Conservation (phyloP, 768 basidiomycete genomes). For the Suillus alpinus region DNA sequence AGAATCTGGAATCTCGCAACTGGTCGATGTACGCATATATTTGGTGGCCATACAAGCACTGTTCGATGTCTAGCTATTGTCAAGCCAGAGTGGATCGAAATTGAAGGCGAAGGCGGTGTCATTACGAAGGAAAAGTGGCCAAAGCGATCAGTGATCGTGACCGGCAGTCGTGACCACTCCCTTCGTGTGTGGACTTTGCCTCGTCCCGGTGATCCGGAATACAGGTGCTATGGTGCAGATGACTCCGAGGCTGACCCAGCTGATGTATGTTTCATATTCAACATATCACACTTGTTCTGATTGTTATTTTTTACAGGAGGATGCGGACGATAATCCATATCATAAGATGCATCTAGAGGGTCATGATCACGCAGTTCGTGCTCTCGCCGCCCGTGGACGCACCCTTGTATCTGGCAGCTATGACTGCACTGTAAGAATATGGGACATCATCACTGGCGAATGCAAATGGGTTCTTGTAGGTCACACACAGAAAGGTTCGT, state of each 20-base stretch:
- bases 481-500: slow-evolving; percentile 87
- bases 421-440: slow-evolving; percentile 91
- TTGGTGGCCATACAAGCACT: slow-evolving; percentile 95
- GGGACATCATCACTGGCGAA: slow-evolving; percentile 85
- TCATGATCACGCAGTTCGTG: slow-evolving; percentile 89
- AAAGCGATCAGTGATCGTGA: slow-evolving; percentile 68
- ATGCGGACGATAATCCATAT: slow-evolving; percentile 80
- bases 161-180: slow-evolving; percentile 67
- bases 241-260: slow-evolving; percentile 59
- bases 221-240: slow-evolving; percentile 61
- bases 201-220: slow-evolving; percentile 70
- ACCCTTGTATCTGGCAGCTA: slow-evolving; percentile 95
- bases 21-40: slow-evolving; percentile 85
- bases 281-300: neutral
- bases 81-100: slow-evolving; percentile 84
- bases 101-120: slow-evolving; percentile 60
- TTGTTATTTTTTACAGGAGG: slow-evolving; percentile 43
- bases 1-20: slow-evolving; percentile 85
- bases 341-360: slow-evolving; percentile 83
- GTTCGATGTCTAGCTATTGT: slow-evolving; percentile 96
- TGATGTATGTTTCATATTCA: slow-evolving; percentile 31
- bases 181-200: slow-evolving; percentile 69
- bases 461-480: slow-evolving; percentile 81
- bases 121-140: slow-evolving; percentile 71
- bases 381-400: slow-evolving; percentile 86